Conservation (phyloP, 1,284 basidiomycete species). For the Papiliotrema flavescens region DNA sequence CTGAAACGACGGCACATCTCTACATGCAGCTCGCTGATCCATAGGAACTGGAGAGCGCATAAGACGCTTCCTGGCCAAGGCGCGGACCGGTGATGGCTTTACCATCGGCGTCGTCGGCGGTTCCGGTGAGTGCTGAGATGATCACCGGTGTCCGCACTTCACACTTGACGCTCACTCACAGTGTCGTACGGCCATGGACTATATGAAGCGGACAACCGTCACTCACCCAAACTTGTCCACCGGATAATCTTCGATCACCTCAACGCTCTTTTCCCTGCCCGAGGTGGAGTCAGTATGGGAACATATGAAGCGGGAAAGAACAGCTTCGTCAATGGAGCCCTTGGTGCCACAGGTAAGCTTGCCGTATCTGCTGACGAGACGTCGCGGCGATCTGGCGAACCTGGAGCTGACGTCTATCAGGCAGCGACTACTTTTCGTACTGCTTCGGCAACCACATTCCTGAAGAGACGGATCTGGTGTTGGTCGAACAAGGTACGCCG, state of each 20-base stretch:
- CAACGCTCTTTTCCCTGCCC: too few species aligned
- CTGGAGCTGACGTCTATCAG: constrained; percentile 3
- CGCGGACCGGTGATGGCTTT: constrained; percentile 25
- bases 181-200: too few species aligned
- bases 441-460: constrained; percentile 35
- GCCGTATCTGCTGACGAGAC: too few species aligned
- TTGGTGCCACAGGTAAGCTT: constrained; percentile 33
- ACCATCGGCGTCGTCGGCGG: constrained; percentile 29
- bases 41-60: constrained; percentile 9
- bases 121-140: constrained; percentile 11
- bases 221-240: too few species aligned
- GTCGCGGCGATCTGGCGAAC: too few species aligned
- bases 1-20: too few species aligned
- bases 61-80: constrained; percentile 22
- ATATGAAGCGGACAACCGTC: too few species aligned
- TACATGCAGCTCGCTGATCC: too few species aligned
- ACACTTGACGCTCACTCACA: too few species aligned
- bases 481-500: constrained; percentile 20
- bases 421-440: constrained; percentile 36
- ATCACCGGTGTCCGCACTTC: not conserved
- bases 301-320: constrained; percentile 16
- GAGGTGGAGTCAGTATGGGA: constrained; percentile 7
- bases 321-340: constrained; percentile 34
- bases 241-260: too few species aligned
- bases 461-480: constrained; percentile 33